phyloP scores from a whole-genome alignment of 1,284 basidiomycete species.

The Garcileccinum viscosum region DNA sequence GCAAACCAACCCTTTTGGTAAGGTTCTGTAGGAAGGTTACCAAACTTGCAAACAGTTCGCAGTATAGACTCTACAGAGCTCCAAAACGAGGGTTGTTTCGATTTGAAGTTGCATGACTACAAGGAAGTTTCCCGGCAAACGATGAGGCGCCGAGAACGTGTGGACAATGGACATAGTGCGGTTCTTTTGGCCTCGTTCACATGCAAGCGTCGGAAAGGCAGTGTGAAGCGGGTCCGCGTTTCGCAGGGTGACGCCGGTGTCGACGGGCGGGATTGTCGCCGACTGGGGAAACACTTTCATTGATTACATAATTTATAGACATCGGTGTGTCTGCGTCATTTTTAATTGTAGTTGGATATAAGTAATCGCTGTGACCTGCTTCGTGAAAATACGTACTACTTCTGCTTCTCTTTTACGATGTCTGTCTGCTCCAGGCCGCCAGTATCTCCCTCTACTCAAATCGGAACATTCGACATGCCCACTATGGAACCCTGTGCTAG shows the following conservation, averaged over 20 bases:
- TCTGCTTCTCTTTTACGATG: neutral
- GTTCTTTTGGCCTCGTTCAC: neutral
- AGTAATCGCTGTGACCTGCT: neutral
- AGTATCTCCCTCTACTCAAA: neutral
- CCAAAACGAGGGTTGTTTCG: neutral
- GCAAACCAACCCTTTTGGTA: neutral
- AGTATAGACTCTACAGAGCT: neutral
- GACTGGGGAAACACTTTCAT: neutral
- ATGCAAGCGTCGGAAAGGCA: neutral
- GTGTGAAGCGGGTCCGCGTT: neutral
- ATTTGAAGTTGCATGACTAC: neutral
- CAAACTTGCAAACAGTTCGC: too few species aligned
- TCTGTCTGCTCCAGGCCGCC: neutral
- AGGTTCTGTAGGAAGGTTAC: too few species aligned
- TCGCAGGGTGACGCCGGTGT: neutral
- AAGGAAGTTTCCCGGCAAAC: neutral
- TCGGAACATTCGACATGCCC: constrained; percentile 13
- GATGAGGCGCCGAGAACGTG: neutral
- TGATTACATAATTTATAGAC: neutral
- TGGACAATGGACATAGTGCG: neutral
- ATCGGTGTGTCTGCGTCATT: neutral
- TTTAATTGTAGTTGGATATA: neutral
- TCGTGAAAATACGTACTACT: neutral
- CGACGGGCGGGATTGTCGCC: neutral
- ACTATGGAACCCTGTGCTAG: constrained; percentile 10